Conservation (phyloP, 495 filamentous ascomycete genomes). For the Neurospora terricola region DNA sequence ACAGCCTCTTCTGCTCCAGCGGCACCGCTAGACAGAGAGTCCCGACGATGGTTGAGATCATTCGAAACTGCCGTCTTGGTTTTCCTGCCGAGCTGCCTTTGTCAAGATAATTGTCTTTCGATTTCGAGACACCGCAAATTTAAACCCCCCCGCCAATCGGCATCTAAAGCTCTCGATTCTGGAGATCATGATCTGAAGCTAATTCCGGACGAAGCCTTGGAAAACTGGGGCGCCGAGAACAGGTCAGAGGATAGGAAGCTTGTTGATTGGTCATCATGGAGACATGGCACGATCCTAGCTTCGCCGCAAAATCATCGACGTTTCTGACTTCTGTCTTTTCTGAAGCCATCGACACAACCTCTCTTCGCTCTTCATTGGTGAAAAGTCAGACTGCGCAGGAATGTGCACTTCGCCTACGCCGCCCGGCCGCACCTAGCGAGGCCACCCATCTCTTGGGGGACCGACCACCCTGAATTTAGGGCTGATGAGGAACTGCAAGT, state of each 20-base stretch:
- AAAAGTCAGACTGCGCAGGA: background rate
- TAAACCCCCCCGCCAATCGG: background rate
- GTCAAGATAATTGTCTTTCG: background rate
- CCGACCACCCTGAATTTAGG: conserved; percentile 8
- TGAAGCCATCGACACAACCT: background rate
- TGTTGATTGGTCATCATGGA: background rate
- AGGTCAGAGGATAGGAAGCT: background rate
- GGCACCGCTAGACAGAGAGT: background rate
- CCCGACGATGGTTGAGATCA: background rate
- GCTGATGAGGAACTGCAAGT: conserved; percentile 11
- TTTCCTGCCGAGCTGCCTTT: background rate
- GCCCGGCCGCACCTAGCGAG: background rate
- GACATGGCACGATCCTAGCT: background rate
- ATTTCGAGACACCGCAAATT: background rate
- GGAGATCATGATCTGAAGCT: background rate
- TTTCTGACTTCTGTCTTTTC: background rate
- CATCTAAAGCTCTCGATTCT: background rate
- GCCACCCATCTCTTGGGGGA: background rate
- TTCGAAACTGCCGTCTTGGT: background rate
- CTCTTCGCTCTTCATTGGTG: background rate
- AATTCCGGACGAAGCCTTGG: background rate
- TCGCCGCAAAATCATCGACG: background rate
- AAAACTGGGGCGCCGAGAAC: background rate
- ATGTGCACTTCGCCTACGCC: background rate
- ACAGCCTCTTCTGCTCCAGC: background rate